A percentile compares a stretch with the other conserved stretches of the same genome.
phyloP scores from a whole-genome alignment of 768 basidiomycete species.

The Leccinum truebloodii region DNA sequence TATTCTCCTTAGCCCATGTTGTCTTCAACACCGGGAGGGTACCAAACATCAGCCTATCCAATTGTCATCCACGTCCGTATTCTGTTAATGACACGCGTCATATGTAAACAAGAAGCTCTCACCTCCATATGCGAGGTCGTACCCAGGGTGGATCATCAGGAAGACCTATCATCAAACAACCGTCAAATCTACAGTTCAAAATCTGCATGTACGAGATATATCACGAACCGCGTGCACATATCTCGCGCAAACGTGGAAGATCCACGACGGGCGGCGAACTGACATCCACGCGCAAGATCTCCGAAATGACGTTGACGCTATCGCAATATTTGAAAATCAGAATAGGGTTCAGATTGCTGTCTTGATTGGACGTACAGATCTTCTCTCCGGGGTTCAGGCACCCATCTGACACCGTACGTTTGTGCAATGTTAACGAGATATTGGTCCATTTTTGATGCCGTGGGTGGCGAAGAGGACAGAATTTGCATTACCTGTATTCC shows the following conservation, averaged over 20 bases:
- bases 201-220: neutral
- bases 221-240: slow-evolving; percentile 62
- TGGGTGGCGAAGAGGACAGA: slow-evolving; percentile 52
- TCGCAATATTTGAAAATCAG: slow-evolving; percentile 2
- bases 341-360: neutral
- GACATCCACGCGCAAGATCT: slow-evolving; percentile 51
- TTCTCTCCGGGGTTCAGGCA: slow-evolving; percentile 57
- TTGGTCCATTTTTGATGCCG: slow-evolving; percentile 55
- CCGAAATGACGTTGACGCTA: slow-evolving; percentile 59
- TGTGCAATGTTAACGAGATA: slow-evolving; percentile 57
- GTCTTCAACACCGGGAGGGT: slow-evolving; percentile 57
- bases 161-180: slow-evolving; percentile 48
- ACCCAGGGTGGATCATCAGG: slow-evolving; percentile 76
- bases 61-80: slow-evolving; percentile 8
- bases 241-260: slow-evolving; percentile 50
- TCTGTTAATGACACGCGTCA: neutral
- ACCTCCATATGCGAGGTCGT: slow-evolving; percentile 80
- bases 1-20: slow-evolving; percentile 57
- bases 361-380: slow-evolving; percentile 50
- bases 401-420: slow-evolving; percentile 58
- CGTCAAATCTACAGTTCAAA: neutral
- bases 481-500: slow-evolving; percentile 50
- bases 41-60: slow-evolving; percentile 59
- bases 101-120: slow-evolving; percentile 22
- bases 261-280: slow-evolving; percentile 53